Base-by-base conservation (phyloP, 129 eudicot genomes). In the Arctium minus region DNA sequence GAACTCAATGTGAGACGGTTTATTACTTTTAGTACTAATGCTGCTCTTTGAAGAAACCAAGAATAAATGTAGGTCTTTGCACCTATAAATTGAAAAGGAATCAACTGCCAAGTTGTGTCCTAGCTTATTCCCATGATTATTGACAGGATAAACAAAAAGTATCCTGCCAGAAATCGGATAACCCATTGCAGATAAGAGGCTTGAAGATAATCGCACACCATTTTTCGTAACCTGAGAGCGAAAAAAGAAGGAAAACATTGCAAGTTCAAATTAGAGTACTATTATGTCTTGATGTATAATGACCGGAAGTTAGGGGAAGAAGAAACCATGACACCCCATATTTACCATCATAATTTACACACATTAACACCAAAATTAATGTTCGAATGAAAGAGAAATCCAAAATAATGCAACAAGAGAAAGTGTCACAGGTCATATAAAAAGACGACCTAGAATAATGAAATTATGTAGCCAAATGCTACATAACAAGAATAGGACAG, bases 101-200 rank as follows among this genome's bases (percentile, higher is more conserved):
- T 74, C 77, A 73, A 70, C 75, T 10, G 29, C 22, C 60, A 74
- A 15, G 40, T 80, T 75, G 53, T 50, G 46, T 13, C 68, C 73
- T 73, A 85, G 79, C 75, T 67, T 84, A 70, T 82, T 87, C 72
- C 86, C 89, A 87, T 75, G 42, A 35, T 83, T 84, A 82, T 40
- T 42, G 11, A 93, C 70, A 79, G 96, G 96, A 86, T 90, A 78
- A 68, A 96, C 92, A 82, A 93, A 92, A 64, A 90, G 60, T 27
- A 56, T 79, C 85, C 99, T 89, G 81, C 94, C 97, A 11, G 93
- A 74, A 76, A 83, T 72, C 33, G 98, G 98, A 76, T 82, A 92
- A 67, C 99, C 99, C 92, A 96, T 77, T 22, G 96, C 88, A 85
- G 79, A 82, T 31, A 91, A 86, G 76, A 96, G 94, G 88, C 78